A percentile compares a stretch with the other conserved stretches of the same genome.
phyloP scores from a whole-genome alignment of 148 eudicot genomes.

The Drosera capensis region DNA sequence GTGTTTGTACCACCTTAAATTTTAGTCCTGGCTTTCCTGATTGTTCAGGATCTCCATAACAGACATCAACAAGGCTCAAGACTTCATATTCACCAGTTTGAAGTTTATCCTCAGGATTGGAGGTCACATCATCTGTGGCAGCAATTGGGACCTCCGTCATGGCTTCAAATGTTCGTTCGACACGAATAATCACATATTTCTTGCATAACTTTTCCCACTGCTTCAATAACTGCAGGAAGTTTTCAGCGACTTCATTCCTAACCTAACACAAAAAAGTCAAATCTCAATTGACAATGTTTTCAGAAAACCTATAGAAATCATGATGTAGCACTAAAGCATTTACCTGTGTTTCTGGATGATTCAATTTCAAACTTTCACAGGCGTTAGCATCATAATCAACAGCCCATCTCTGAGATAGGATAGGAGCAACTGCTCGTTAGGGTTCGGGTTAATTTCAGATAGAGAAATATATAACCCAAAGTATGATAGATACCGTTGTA shows the following conservation, averaged over 20 bases:
- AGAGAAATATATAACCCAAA: background rate
- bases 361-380: slow-evolving; percentile 80
- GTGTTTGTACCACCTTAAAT: slow-evolving; percentile 34
- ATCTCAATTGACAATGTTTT: too few species aligned
- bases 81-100: slow-evolving; percentile 60
- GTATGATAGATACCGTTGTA: slow-evolving; percentile 37
- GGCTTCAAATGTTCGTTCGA: slow-evolving; percentile 18
- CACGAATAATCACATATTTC: slow-evolving; percentile 25
- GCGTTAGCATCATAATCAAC: slow-evolving; percentile 54
- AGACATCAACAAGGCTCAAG: slow-evolving; percentile 46
- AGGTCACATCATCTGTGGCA: slow-evolving; percentile 9
- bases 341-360: slow-evolving; percentile 80
- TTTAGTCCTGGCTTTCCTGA: slow-evolving; percentile 46
- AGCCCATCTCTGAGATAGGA: slow-evolving; percentile 63
- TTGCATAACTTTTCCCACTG: slow-evolving; percentile 83
- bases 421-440: background rate
- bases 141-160: slow-evolving; percentile 14
- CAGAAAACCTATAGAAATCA: too few species aligned
- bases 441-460: background rate
- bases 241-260: slow-evolving; percentile 68
- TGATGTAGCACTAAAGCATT: too few species aligned
- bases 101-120: slow-evolving; percentile 14
- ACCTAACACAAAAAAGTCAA: slow-evolving; percentile 43
- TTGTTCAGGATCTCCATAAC: slow-evolving; percentile 59
- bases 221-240: slow-evolving; percentile 66